Evolutionary conservation across 192 early-diverging fungal species (phyloP), one percentile per base, ranked within the genome.

Genomic region (Coemansia sp.): DNA sequence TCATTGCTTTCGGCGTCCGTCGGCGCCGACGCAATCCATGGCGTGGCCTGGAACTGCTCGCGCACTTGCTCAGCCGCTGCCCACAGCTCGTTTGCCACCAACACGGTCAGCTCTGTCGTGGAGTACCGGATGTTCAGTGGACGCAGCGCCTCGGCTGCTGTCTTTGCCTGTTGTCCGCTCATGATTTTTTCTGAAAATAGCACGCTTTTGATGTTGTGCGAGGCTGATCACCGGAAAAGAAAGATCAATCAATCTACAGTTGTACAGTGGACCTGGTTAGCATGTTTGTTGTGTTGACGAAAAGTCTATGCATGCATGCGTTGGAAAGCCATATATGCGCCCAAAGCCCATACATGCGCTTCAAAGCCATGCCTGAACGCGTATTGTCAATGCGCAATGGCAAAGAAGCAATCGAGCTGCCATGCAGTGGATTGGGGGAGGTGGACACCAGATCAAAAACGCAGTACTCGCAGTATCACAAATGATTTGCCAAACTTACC

Each of bases 31-130:
- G 83, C 46, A 47, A 60, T 52, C 64, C 70, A 72, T 15, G 80
- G 37, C 1, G 69, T 64, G 22, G 64, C 71, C 51, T 72, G 80
- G 68, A 93, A 90, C 75, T 87, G 84, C 71, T 95, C 92, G 36
- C 88, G 85, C 62, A 94, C 73, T 58, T 88, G 87, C 75, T 96
- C 94, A 60, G 94, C 94, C 23, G 87, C 84, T 2, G 91, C 90
- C 94, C 94, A 96, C 64, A 91, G 86, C 73, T 88, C 83, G 55
- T 88, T 84, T 64, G 93, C 91, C 20, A 96, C 86, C 36, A 91
- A 77, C 55, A 96, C 86, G 17, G 91, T 86, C 61, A 93, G 82
- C 73, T 96, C 90, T 65, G 87, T 85, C 25, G 87, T 83, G 60
- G 84, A 85, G 70, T 91, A 88, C 83, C 89, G 91, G 75, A 94